phyloP scores from a whole-genome alignment of 768 basidiomycete species.

The Termitomyces sp. region DNA sequence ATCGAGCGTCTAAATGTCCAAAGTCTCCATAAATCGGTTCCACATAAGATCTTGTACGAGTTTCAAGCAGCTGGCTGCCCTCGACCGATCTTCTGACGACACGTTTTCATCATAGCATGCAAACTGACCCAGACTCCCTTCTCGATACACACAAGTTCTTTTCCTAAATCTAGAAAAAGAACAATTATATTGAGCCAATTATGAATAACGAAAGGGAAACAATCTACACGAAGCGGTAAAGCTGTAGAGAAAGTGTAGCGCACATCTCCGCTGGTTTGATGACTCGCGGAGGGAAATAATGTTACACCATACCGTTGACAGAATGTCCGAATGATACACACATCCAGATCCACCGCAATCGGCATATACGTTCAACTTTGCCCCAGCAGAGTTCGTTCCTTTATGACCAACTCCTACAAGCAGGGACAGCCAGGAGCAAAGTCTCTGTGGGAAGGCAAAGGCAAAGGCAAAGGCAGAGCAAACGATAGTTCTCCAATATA shows the following conservation, averaged over 20 bases:
- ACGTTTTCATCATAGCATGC: constrained; percentile 14
- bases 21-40: not conserved
- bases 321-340: constrained; percentile 38
- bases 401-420: constrained; percentile 20
- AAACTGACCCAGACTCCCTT: constrained; percentile 2
- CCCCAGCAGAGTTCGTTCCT: constrained; percentile 29
- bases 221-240: constrained; percentile 7
- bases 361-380: constrained; percentile 72
- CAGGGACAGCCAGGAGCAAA: not conserved
- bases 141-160: constrained; percentile 7
- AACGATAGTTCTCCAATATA: constrained; percentile 1
- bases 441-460: not conserved
- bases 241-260: constrained; percentile 13
- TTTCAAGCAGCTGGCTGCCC: constrained; percentile 8
- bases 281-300: constrained; percentile 5
- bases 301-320: constrained; percentile 4
- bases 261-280: constrained; percentile 16
- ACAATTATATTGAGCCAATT: not conserved
- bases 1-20: not conserved
- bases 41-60: constrained; percentile 5
- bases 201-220: not conserved
- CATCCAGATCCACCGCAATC: constrained; percentile 51
- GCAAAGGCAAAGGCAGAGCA: constrained; percentile 1
- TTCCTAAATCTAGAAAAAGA: constrained; percentile 6
- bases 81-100: constrained; percentile 9